phyloP scores from a whole-genome alignment of 2,329 filamentous ascomycete species.

The Cladorrhinum sp. region DNA sequence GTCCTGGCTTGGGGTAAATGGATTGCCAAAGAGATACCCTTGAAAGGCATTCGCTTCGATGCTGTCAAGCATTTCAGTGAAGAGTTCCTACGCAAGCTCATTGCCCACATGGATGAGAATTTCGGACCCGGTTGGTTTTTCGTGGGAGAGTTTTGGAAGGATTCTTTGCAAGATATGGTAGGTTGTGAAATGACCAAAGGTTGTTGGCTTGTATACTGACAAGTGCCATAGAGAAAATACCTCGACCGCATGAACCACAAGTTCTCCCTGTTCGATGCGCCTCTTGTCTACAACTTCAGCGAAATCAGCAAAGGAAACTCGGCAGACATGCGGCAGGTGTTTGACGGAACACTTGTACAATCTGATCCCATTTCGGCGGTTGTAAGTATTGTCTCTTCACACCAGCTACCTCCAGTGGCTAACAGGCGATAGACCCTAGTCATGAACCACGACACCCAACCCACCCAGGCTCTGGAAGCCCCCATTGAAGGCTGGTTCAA shows the following conservation, averaged over 20 bases:
- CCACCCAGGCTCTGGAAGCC: constrained; percentile 44
- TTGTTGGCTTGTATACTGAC: neutral
- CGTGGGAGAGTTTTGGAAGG: constrained; percentile 41
- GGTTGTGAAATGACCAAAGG: neutral
- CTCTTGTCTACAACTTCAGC: constrained; percentile 66
- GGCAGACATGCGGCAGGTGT: constrained; percentile 62
- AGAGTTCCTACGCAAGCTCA: constrained; percentile 64
- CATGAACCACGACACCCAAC: constrained; percentile 67
- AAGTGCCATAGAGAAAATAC: constrained; percentile 23
- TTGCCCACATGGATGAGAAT: constrained; percentile 51
- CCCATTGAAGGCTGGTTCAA: constrained; percentile 67
- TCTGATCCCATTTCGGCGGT: constrained; percentile 37
- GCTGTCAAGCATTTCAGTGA: constrained; percentile 70
- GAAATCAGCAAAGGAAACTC: constrained; percentile 52
- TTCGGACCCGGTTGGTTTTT: constrained; percentile 39
- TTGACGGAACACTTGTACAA: constrained; percentile 57
- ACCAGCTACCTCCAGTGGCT: neutral
- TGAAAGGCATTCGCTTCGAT: constrained; percentile 68
- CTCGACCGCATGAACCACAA: constrained; percentile 50
- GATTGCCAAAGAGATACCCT: constrained; percentile 58
- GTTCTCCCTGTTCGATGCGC: constrained; percentile 64
- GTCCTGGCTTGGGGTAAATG: constrained; percentile 66
- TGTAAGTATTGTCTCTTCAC: constrained; percentile 21
- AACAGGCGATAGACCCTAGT: constrained; percentile 53
- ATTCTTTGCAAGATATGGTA: constrained; percentile 36